Base-by-base conservation (phyloP, 768 basidiomycete genomes). In the Rhizopogon vesiculosus region DNA sequence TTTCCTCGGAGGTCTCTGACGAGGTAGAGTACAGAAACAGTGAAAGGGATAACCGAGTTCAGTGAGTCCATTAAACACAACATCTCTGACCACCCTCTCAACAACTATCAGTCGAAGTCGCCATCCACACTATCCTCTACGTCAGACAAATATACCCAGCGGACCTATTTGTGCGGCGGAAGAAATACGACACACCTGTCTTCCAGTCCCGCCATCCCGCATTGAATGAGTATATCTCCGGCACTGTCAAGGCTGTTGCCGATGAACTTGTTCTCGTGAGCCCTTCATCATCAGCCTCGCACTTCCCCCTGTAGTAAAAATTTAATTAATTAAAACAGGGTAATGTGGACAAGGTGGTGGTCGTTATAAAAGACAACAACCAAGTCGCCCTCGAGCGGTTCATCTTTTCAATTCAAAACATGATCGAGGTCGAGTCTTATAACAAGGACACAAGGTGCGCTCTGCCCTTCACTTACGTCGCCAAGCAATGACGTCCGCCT, bases 141-240 rank as follows among this genome's bases (percentile, higher is more conserved):
- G 84, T 93, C 29, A 86, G 96, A 18, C 87, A 90, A 61, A 78
- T 98, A 49, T 98, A 98, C 64, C 96, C 95, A 0, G 76, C 87
- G 42, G 90, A 91, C 54, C 77, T 97, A 18, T 98, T 98, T 67
- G 78, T 89, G 40, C 81, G 93, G 42, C 80, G 91, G 55, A 89
- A 89, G 73, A 94, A 93, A 68, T 97, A 94, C 69, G 85, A 92
- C 57, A 88, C 88, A 0, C 89, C 92, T 0, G 92, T 96, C 9
- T 98, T 85, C 66, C 93, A 97, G 72, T 93, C 91, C 3, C 84
- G 94, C n/a, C 91, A 95, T 67, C 93, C 94, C 2, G 82, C 82
- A 42, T 76, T 98, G 51, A 89, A 91, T 59, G 85, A 88, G 44
- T 98, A 97, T 67, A 87, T 98, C 54, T 83, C 91, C n/a, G 89